Conservation (phyloP, 345 rosid species). For the Anastatica hierochuntica region DNA sequence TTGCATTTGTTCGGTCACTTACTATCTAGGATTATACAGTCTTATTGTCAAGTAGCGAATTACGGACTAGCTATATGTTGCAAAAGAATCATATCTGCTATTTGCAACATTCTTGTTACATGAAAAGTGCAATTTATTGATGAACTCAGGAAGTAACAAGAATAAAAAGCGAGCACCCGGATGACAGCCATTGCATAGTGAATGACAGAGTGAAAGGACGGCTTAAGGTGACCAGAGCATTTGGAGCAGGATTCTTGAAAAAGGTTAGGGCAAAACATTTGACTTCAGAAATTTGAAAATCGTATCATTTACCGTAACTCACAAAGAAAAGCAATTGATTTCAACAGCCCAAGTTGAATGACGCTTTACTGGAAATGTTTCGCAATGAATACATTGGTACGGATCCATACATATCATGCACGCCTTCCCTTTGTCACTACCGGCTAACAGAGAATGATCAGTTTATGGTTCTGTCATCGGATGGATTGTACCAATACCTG, state of each 20-base stretch:
- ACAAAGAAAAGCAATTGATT: too few species aligned
- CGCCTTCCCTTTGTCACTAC: constrained; percentile 83
- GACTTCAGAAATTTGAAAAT: too few species aligned
- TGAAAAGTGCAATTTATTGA: too few species aligned
- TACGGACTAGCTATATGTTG: too few species aligned
- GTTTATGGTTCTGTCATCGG: constrained; percentile 78
- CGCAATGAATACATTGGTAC: constrained; percentile 78
- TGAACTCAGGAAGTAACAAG: not conserved
- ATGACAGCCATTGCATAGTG: not conserved
- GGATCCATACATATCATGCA: constrained; percentile 68
- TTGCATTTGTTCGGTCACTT: too few species aligned
- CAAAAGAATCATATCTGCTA: too few species aligned
- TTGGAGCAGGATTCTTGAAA: not conserved
- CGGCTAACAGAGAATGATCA: constrained; percentile 70
- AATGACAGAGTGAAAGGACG: not conserved
- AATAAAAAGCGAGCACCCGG: not conserved
- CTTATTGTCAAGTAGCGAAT: too few species aligned
- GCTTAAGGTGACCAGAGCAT: not conserved
- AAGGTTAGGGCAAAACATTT: not conserved
- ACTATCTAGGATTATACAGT: too few species aligned
- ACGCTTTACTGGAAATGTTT: constrained; percentile 89
- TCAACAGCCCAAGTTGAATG: constrained; percentile 81
- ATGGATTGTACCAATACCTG: constrained; percentile 89
- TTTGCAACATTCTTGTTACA: too few species aligned
- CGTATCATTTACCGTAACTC: too few species aligned